Evolutionary conservation across 208 protist genomes (phyloP).

Genomic region (Hexamita inflata): DNA sequence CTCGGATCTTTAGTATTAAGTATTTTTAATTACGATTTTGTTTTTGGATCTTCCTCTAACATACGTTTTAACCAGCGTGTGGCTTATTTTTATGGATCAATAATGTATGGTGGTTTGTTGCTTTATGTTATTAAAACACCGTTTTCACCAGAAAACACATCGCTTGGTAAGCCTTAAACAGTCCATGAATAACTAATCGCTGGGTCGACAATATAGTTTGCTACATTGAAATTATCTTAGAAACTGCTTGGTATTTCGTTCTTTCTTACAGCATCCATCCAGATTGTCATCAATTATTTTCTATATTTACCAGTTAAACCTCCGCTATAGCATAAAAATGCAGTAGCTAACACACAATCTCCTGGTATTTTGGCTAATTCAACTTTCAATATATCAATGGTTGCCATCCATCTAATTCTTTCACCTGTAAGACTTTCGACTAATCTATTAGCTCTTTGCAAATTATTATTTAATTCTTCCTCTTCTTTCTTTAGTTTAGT

Average conservation of each 20-base stretch:
- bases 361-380: conserved; percentile 47
- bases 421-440: conserved; percentile 83
- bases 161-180: not conserved
- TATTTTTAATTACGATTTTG: conserved; percentile 69
- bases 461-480: conserved; percentile 77
- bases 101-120: conserved; percentile 76
- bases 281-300: conserved; percentile 62
- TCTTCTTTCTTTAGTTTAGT: conserved; percentile 61
- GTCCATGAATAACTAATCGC: conserved; percentile 15
- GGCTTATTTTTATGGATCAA: conserved; percentile 92
- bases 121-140: conserved; percentile 79
- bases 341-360: conserved; percentile 79
- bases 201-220: not conserved
- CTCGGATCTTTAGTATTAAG: conserved; percentile 76
- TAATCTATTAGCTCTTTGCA: conserved; percentile 79
- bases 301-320: conserved; percentile 82
- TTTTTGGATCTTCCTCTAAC: conserved; percentile 49
- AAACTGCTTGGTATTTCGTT: not conserved
- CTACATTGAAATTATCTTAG: not conserved
- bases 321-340: conserved; percentile 85
- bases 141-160: conserved; percentile 54
- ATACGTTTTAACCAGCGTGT: conserved; percentile 90
- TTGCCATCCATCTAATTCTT: conserved; percentile 76
- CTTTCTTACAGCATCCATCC: conserved; percentile 37
- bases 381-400: conserved; percentile 20